Evolutionary conservation across 169 alveolate genomes (phyloP), one percentile per base, ranked within the genome.

Genomic region (Eimeria zaria): DNA sequence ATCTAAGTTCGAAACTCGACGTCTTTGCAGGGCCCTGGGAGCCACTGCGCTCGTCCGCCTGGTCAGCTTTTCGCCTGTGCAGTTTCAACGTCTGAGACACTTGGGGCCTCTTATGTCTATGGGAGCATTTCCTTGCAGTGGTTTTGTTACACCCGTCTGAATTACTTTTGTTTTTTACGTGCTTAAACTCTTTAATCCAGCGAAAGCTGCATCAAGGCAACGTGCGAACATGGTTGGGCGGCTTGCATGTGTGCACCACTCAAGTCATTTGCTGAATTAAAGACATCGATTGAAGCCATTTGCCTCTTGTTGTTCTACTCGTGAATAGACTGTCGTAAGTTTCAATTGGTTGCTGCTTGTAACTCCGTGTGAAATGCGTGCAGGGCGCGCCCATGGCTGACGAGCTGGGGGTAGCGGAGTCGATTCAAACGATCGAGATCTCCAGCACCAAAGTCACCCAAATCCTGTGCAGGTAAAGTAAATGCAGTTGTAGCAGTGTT

Each of bases 1-100:
- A 8, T 99, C 99, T 36, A 99, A 99, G 97, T 99, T 99, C 97
- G 99, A 99, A 94, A 97, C 99, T 51, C 98, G 99, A 76, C 98
- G 99, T 74, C 98, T 99, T 36, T 99, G 99, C 96, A 98, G 99
- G 53, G 97, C 99, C 53, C 97, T 99, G 80, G 99, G 99, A 46
- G 99, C 99, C 48, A 97, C 99, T n/a, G 98, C 99, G 64, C 96
- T 99, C 91, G 99, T 99, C 60, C 98, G 99, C 95, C 98, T 98
- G 87, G 99, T 97, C 97, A 67, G 98, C 97, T 41, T 53, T 53
- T 39, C 84, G 46, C 73, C 92, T 1, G 84, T 80, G 30, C 39
- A 3, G 73, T 91, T 14, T 36, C 24, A 48, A 9, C 44, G 58
- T 22, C 53, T 36, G 51, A n/a, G 51, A 9, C 39, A 27, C 0